Conservation (phyloP, 768 basidiomycete genomes). For the Clitopilus hobsonii region DNA sequence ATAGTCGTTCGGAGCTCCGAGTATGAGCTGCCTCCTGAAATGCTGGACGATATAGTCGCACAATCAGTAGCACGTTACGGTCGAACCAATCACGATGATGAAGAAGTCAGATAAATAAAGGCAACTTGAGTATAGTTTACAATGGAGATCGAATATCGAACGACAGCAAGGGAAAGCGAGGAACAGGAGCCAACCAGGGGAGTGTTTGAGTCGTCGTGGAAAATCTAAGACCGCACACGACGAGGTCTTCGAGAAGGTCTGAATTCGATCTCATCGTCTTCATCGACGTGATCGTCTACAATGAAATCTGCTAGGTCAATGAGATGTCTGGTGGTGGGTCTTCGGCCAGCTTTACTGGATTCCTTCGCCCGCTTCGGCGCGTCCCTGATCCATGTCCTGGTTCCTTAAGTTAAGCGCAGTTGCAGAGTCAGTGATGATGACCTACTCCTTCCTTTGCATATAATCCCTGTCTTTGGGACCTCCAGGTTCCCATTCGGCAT, state of each 20-base stretch:
- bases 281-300: slow-evolving; percentile 9
- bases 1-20: slow-evolving; percentile 70
- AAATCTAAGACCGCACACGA: not conserved
- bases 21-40: slow-evolving; percentile 62
- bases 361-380: slow-evolving; percentile 20
- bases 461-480: slow-evolving; percentile 49
- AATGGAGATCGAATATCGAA: not conserved
- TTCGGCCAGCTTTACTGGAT: not conserved
- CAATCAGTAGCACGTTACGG: slow-evolving; percentile 34
- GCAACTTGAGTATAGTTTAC: too few relatives aligned
- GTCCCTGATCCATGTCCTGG: slow-evolving; percentile 32
- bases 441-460: slow-evolving; percentile 48
- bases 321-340: not conserved
- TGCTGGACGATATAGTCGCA: slow-evolving; percentile 65
- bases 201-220: not conserved
- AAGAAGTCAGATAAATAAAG: not conserved
- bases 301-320: slow-evolving; percentile 1
- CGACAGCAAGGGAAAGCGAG: slow-evolving; percentile 2
- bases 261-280: slow-evolving; percentile 16
- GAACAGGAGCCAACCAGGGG: not conserved
- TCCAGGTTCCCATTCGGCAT: slow-evolving; percentile 45
- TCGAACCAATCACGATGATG: slow-evolving; percentile 3
- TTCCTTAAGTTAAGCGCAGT: not conserved
- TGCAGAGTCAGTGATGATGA: not conserved
- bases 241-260: slow-evolving; percentile 6